Evolutionary conservation across 2,329 filamentous ascomycete genomes (phyloP), one percentile per base, ranked within the genome.

Genomic region (Ceratocystis albifundus): DNA sequence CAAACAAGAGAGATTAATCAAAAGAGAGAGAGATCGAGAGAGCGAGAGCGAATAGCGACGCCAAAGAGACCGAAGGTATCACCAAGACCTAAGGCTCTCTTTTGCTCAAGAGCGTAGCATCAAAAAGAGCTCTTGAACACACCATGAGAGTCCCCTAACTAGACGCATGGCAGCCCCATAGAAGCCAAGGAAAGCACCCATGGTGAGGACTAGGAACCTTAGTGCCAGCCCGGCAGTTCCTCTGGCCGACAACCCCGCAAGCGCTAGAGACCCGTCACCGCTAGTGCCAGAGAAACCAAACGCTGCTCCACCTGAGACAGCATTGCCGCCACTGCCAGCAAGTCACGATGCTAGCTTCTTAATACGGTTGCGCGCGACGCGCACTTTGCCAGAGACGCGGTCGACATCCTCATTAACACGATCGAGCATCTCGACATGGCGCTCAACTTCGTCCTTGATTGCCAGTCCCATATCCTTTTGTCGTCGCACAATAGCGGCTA

Each of bases 381-480:
- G 80, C 66, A 92, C 76, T 80, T 93, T 93, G 68, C 80, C 80
- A 55, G 81, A 79, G 17, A 90, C 78, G 4, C 86, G 78, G 69
- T 86, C 84, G 2, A 82, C 81, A 74, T 91, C 87, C 66, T 84
- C 78, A 69, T 87, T 85, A 69, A 91, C 73, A 70, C 84, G 75
- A 12, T 84, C 81, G 36, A 94, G 77, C 82, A 90, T 83, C 73
- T 84, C 81, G 65, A 84, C 88, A 77, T 93, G 88, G 70, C 83
- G 75, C 65, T 85, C 82, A 66, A 92, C 80, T 77, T 93, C 89
- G 62, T 86, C 82, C 69, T 89, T 82, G 72, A 94, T 92, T 66
- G 85, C 81, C 61, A 89, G 77, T 0, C 89, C 89, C 82, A 93
- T 89, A 75, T 91, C 86, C 72, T 83, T 86, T 77, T 93, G 87